Conservation (phyloP, 495 filamentous ascomycete genomes). For the Podospora bellae-mahoneyi region DNA sequence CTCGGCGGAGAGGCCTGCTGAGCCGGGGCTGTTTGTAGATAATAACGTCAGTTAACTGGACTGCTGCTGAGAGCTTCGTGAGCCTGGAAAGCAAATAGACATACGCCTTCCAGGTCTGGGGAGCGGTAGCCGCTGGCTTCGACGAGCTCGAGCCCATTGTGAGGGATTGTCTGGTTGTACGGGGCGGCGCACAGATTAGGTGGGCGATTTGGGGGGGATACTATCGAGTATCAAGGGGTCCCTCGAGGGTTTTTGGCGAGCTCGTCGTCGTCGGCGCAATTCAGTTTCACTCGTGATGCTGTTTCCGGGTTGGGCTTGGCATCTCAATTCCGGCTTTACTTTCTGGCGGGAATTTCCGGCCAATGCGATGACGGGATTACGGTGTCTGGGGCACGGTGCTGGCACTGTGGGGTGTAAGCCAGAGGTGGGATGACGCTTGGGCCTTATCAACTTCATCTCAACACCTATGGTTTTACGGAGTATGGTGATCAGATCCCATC, state of each 20-base stretch:
- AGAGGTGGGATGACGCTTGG: constrained; percentile 7
- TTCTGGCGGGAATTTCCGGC: constrained; percentile 24
- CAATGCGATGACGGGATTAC: constrained; percentile 17
- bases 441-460: constrained; percentile 12
- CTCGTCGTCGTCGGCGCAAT: constrained; percentile 8
- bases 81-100: constrained; percentile 19
- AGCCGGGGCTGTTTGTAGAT: constrained; percentile 59
- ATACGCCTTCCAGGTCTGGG: constrained; percentile 50
- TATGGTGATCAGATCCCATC: too few species aligned
- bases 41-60: background rate
- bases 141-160: constrained; percentile 51
- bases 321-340: constrained; percentile 19
- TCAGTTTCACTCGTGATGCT: constrained; percentile 11
- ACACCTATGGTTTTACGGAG: background rate
- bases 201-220: constrained; percentile 11
- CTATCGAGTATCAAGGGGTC: constrained; percentile 3
- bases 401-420: background rate
- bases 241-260: constrained; percentile 8
- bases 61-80: constrained; percentile 8
- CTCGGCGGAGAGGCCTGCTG: constrained; percentile 81
- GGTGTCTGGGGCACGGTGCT: constrained; percentile 8
- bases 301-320: constrained; percentile 24
- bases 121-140: constrained; percentile 41
- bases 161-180: constrained; percentile 8
- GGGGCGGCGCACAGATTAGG: background rate